A percentile compares a stretch with the other conserved stretches of the same genome.
Evolutionary conservation across 192 early-diverging fungal genomes (phyloP).

Genomic region (Coemansia sp.): DNA sequence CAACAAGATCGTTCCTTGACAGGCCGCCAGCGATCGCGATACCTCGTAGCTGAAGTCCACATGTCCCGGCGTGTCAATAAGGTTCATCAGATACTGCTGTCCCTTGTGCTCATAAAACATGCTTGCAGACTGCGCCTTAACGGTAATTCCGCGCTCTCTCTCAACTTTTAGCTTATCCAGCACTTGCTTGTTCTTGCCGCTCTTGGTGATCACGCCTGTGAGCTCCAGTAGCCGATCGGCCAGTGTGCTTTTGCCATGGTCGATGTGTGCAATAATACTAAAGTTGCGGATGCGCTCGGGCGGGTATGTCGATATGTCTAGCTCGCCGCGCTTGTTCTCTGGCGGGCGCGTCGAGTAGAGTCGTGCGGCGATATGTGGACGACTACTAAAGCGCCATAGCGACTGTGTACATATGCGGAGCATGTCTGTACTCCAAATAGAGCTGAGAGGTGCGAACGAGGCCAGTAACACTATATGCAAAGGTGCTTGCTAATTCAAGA

Average conservation of each 20-base stretch:
- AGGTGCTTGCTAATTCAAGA: too few relatives aligned
- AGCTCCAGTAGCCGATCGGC: slow-evolving; percentile 92
- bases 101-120: slow-evolving; percentile 89
- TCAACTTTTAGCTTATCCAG: slow-evolving; percentile 96
- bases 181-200: slow-evolving; percentile 78
- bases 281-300: slow-evolving; percentile 90
- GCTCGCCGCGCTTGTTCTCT: slow-evolving; percentile 18
- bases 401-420: too few relatives aligned
- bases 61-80: slow-evolving; percentile 94
- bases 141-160: slow-evolving; percentile 93
- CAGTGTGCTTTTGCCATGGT: slow-evolving; percentile 88
- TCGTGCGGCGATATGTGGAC: slow-evolving; percentile 5
- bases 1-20: slow-evolving; percentile 87
- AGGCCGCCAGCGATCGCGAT: slow-evolving; percentile 86
- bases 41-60: slow-evolving; percentile 98
- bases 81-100: slow-evolving; percentile 81
- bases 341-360: not conserved
- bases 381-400: too few relatives aligned
- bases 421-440: too few relatives aligned
- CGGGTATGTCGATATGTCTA: slow-evolving; percentile 65
- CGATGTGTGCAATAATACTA: slow-evolving; percentile 82
- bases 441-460: too few relatives aligned
- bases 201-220: slow-evolving; percentile 76
- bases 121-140: slow-evolving; percentile 90
- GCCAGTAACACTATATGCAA: too few relatives aligned